Percentiles rank a stretch among this genome's conserved stretches.
These are phyloP conservation scores for Byssoonygena ceratinophila DNA, from an alignment of 2,329 filamentous ascomycete genomes.

Conservation along the genomic window DNA sequence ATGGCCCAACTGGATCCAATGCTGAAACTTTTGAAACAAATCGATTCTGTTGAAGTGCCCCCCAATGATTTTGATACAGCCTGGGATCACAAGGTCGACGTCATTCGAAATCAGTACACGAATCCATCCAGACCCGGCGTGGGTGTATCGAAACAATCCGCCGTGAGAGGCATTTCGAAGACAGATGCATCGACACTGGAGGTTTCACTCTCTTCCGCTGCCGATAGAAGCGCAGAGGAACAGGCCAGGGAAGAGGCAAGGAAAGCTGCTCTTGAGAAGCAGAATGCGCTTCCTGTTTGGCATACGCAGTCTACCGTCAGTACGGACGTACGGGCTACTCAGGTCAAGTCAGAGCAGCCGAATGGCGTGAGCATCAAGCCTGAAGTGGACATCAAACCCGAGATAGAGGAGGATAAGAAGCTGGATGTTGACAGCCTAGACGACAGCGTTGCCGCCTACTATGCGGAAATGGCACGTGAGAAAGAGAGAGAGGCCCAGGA, in stretches of 20 bases:
- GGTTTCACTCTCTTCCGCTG: conserved; percentile 40
- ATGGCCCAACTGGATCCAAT: conserved; percentile 41
- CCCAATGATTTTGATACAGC: conserved; percentile 41
- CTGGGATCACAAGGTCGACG: conserved; percentile 40
- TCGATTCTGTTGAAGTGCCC: conserved; percentile 39
- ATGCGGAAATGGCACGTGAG: conserved; percentile 37
- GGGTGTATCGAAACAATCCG: conserved; percentile 33
- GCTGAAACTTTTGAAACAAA: conserved; percentile 39
- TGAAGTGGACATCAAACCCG: conserved; percentile 23
- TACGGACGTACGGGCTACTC: conserved; percentile 10
- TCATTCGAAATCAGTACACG: conserved; percentile 35
- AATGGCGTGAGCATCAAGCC: conserved; percentile 19
- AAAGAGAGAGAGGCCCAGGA: conserved; percentile 34
- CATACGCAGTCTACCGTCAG: conserved; percentile 42
- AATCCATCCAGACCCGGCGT: conserved; percentile 34
- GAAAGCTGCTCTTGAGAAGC: conserved; percentile 41
- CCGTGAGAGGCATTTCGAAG: conserved; percentile 34
- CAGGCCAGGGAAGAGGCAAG: conserved; percentile 39
- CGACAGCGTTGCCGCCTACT: conserved; percentile 39
- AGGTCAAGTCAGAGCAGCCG: conserved; percentile 13
- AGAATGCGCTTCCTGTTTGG: conserved; percentile 45
- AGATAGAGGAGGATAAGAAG: conserved; percentile 34
- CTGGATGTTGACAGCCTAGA: conserved; percentile 33
- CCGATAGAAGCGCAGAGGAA: conserved; percentile 41
- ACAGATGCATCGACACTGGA: conserved; percentile 38